These are phyloP conservation scores for Calonectria leucothoes DNA, from an alignment of 2,329 filamentous ascomycete genomes.

Conservation along the genomic window DNA sequence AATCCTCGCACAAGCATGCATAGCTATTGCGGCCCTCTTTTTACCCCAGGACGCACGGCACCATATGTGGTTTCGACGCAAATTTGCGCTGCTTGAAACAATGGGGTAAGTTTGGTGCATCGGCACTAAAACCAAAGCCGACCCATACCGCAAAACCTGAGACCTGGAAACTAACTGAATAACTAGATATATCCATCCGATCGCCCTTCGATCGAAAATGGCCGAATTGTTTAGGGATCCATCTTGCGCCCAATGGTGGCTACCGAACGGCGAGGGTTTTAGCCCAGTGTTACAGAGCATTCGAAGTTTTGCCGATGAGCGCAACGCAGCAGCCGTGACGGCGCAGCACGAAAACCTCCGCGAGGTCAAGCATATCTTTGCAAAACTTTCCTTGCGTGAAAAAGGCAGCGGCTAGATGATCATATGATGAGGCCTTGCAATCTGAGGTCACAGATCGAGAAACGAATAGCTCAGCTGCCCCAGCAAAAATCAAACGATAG, in stretches of 20 bases:
- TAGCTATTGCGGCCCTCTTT: constrained; percentile 83
- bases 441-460: not conserved
- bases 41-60: constrained; percentile 80
- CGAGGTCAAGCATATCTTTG: constrained; percentile 81
- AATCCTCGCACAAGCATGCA: constrained; percentile 78
- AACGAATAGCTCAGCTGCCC: not conserved
- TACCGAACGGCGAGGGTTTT: constrained; percentile 83
- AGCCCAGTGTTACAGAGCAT: constrained; percentile 80
- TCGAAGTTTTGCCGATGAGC: constrained; percentile 83
- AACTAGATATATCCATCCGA: constrained; percentile 83
- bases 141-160: not conserved
- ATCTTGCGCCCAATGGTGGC: constrained; percentile 86
- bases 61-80: constrained; percentile 82
- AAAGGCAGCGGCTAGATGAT: constrained; percentile 28
- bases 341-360: constrained; percentile 73
- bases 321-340: constrained; percentile 70
- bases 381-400: constrained; percentile 59
- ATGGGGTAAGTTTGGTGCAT: constrained; percentile 71
- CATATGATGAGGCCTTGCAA: not conserved
- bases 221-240: constrained; percentile 79
- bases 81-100: constrained; percentile 82
- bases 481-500: constrained; percentile 15
- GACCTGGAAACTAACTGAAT: constrained; percentile 16
- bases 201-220: constrained; percentile 79
- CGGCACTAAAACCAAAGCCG: not conserved